phyloP scores from a whole-genome alignment of 768 basidiomycete species.

The Hygrophoropsis aurantiaca region DNA sequence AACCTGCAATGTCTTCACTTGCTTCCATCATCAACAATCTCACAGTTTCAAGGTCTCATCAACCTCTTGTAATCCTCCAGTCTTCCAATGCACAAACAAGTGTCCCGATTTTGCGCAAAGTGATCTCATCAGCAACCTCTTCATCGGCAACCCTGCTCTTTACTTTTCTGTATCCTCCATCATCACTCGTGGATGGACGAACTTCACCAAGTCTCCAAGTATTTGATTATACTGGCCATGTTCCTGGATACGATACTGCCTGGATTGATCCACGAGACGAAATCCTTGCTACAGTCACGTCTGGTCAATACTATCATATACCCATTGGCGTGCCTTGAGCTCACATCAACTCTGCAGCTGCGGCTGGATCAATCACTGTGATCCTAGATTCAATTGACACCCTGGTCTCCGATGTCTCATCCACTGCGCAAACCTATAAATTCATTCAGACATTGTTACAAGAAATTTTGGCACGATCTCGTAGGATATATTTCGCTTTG shows the following conservation, averaged over 20 bases:
- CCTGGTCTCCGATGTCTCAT: slow-evolving; percentile 56
- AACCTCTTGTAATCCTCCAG: slow-evolving; percentile 55
- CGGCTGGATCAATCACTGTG: slow-evolving; percentile 53
- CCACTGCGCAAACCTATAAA: slow-evolving; percentile 50
- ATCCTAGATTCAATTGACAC: slow-evolving; percentile 75
- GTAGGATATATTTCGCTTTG: slow-evolving; percentile 36
- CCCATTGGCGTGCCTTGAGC: slow-evolving; percentile 1
- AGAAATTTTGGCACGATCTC: slow-evolving; percentile 44
- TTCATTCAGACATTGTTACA: slow-evolving; percentile 49
- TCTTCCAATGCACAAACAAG: slow-evolving; percentile 60
- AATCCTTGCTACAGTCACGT: slow-evolving; percentile 43
- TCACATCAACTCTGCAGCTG: slow-evolving; percentile 28
- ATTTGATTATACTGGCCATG: slow-evolving; percentile 48
- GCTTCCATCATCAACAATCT: slow-evolving; percentile 26
- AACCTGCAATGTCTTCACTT: slow-evolving; percentile 24
- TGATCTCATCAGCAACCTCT: slow-evolving; percentile 33
- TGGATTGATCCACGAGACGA: slow-evolving; percentile 32
- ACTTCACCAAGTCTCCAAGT: slow-evolving; percentile 33
- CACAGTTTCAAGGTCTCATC: slow-evolving; percentile 21
- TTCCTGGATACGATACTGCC: slow-evolving; percentile 53
- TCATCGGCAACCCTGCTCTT: slow-evolving; percentile 44
- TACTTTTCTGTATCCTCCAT: slow-evolving; percentile 56
- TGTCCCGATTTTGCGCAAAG: slow-evolving; percentile 51
- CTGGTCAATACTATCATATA: slow-evolving; percentile 33
- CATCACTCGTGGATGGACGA: slow-evolving; percentile 38